Evolutionary conservation across 1,284 basidiomycete species (phyloP).

Genomic region (Naganishia albida): DNA sequence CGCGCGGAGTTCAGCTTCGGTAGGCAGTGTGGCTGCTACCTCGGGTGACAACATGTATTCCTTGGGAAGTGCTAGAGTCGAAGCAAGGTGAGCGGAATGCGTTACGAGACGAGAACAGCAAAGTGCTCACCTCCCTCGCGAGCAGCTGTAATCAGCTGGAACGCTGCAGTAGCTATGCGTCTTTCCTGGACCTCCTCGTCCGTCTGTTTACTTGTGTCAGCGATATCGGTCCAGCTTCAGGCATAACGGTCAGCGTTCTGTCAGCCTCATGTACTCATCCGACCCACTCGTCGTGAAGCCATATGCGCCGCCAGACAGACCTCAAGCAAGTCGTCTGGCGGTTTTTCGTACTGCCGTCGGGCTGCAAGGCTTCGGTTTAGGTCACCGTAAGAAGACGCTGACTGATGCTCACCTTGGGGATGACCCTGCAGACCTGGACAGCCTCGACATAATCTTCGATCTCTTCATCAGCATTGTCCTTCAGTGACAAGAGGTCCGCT

Average conservation of each 20-base stretch:
- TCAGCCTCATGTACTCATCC: background rate
- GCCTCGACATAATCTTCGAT: constrained; percentile 55
- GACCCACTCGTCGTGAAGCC: constrained; percentile 19
- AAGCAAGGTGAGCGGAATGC: background rate
- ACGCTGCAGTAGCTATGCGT: constrained; percentile 69
- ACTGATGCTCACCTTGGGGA: constrained; percentile 17
- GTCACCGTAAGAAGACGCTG: background rate
- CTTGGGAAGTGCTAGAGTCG: background rate
- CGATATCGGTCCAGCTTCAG: constrained; percentile 69
- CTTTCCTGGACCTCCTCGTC: constrained; percentile 69
- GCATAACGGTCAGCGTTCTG: constrained; percentile 26
- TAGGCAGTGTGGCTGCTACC: constrained; percentile 13
- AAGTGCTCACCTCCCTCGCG: constrained; percentile 6
- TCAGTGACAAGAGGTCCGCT: constrained; percentile 59
- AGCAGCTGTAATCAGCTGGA: constrained; percentile 43
- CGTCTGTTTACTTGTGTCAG: constrained; percentile 66
- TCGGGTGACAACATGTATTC: constrained; percentile 19
- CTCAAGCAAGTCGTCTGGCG: constrained; percentile 14
- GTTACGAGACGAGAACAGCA: background rate
- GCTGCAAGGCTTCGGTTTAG: background rate
- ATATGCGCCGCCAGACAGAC: constrained; percentile 17
- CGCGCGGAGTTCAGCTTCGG: constrained; percentile 15
- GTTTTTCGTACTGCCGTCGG: constrained; percentile 11
- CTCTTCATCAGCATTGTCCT: constrained; percentile 53
- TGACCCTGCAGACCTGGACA: constrained; percentile 49